phyloP scores from a whole-genome alignment of 2,329 filamentous ascomycete species.

The Fusarium sp. region DNA sequence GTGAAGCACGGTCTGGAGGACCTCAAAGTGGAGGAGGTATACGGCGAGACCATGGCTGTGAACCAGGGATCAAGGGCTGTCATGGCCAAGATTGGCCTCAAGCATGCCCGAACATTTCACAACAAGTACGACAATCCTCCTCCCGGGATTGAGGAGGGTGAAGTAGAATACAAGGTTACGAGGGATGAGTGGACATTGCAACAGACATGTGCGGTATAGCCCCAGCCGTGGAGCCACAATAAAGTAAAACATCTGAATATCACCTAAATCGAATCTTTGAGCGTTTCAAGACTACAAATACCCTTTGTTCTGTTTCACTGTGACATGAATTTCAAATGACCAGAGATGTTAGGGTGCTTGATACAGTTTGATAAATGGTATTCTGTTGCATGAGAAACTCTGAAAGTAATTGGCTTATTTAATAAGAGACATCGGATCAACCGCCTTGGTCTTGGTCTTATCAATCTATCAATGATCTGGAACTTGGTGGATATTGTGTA shows the following conservation, averaged over 20 bases:
- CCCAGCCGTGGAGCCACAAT: not conserved
- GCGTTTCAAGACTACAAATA: not conserved
- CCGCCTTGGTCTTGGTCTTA: not conserved
- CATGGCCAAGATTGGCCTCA: constrained; percentile 35
- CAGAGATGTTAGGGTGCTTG: not conserved
- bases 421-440: not conserved
- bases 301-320: not conserved
- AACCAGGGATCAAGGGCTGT: constrained; percentile 45
- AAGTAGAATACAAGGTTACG: constrained; percentile 43
- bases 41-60: constrained; percentile 48
- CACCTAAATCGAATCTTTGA: not conserved
- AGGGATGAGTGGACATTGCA: constrained; percentile 36
- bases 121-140: constrained; percentile 43
- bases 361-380: not conserved
- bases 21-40: constrained; percentile 40
- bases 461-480: not conserved
- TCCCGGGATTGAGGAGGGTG: constrained; percentile 44
- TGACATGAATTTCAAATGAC: constrained; percentile 17
- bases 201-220: constrained; percentile 17
- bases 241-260: not conserved
- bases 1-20: constrained; percentile 47
- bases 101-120: constrained; percentile 40
- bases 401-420: not conserved
- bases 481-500: not conserved
- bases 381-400: not conserved